Evolutionary conservation across 129 eudicot genomes (phyloP), one percentile per base, ranked within the genome.

Genomic region (Tagetes erecta): DNA sequence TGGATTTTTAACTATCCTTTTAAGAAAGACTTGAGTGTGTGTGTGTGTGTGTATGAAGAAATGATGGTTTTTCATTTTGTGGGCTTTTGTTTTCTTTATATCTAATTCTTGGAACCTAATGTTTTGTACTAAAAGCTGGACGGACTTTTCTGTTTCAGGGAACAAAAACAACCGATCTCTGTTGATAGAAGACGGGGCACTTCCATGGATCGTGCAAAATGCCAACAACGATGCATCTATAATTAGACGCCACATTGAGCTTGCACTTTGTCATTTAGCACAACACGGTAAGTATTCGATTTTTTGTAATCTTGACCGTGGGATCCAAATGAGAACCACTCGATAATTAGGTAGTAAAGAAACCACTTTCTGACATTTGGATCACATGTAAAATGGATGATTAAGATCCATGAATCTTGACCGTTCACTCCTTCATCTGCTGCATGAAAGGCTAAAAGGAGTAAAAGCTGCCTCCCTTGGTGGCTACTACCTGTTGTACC

Each of bases 131-230:
- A 42, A 78, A 59, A 38, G 44, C 10, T 46, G 10, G 35, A 34
- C 46, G 46, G 34, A 8, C 47, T 68, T 51, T 45, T 45, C 44
- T 9, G 34, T 78, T 38, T 38, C 77, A 93, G 99, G 96, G 72
- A 71, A 81, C 56, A 88, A 85, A 82, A 38, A 73, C 40, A 86
- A 84, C 38, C 84, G 89, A 59, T 94, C 97, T n/a, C 78, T 91
- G 58, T 75, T 94, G 74, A 83, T 94, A 78, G 99, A 94, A 81
- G 97, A 94, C 64, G 97, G 99, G 38, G 97, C 96, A 27, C 89
- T 94, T 80, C 86, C 97, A 46, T 94, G 99, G 99, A 94, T 94
- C 58, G 99, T 94, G 64, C 97, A 94, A 80, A 94, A 94, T 73
- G 91, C 98, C 75, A 94, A 94, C 76, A 94, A 86, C 33, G 98